Evolutionary conservation across 1,284 basidiomycete species (phyloP), one percentile per base, ranked within the genome.

Genomic region (Cutaneotrichosporon cyanovorans): DNA sequence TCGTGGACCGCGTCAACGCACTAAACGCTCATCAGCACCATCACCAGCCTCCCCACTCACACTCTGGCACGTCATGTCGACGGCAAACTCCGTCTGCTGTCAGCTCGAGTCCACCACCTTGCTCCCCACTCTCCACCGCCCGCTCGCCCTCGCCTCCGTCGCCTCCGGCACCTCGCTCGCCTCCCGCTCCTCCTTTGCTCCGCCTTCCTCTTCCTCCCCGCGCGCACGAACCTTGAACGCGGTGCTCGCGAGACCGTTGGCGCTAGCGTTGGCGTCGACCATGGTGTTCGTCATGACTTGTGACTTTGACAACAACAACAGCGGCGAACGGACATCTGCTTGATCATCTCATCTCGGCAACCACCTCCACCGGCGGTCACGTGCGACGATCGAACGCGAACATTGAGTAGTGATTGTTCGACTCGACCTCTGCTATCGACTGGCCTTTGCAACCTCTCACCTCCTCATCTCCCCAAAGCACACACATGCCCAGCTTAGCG

Each of bases 31-130:
- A 25, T 39, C 31, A 44, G 44, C 35, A 36, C 14, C 5, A n/a
- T n/a, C 3, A 15, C 25, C 12, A 28, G 25, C 25, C 12, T 19
- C 2, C 12, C 21, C 9, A 53, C 65, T 46, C 36, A 69, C 68
- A 36, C 56, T 66, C 46, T 72, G 62, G 48, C 70, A 72, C 5
- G 70, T 72, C 70, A 72, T 71, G 51, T 72, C 70, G 50, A 72
- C 70, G 43, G 70, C 70, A 40, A 72, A 72, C 52, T 72, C 70
- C 50, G 69, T 71, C 70, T 72, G 45, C 18, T 22, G 41, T 53
- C 37, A 46, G 48, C 49, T 9, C n/a, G n/a, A n/a, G n/a, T n/a
- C n/a, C n/a, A n/a, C n/a, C n/a, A n/a, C n/a, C n/a, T n/a, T n/a
- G n/a, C n/a, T n/a, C n/a, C n/a, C n/a, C n/a, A n/a, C n/a, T n/a